Percentiles rank a stretch among this genome's conserved stretches.
Evolutionary conservation across 208 protist genomes (phyloP).

Genomic region (Tritrichomonas musculus): DNA sequence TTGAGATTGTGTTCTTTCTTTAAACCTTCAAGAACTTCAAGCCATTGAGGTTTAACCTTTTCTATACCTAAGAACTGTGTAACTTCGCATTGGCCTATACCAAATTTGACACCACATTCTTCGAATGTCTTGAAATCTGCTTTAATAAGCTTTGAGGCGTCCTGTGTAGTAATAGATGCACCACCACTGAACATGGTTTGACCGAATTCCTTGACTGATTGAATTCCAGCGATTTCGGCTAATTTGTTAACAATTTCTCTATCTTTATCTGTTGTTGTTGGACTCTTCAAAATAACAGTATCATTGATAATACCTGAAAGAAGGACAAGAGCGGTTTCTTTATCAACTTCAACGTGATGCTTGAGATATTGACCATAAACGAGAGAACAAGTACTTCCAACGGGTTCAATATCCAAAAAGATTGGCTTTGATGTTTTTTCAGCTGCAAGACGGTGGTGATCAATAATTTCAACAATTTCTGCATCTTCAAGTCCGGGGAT

Average conservation of each 20-base stretch:
- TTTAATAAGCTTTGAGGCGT: background rate
- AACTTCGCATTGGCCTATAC: background rate
- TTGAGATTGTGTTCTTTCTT: background rate
- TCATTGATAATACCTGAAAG: background rate
- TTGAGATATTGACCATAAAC: background rate
- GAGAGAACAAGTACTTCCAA: background rate
- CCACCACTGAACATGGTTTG: background rate
- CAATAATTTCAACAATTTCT: background rate
- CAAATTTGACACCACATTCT: background rate
- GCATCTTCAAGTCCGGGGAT: background rate
- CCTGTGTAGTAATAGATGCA: background rate
- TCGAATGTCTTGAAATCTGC: background rate
- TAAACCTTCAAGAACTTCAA: background rate
- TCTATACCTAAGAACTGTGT: background rate
- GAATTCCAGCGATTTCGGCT: background rate
- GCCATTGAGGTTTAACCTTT: background rate
- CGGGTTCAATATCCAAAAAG: background rate
- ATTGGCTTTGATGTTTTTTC: background rate
- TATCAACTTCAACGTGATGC: background rate
- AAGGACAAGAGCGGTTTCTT: background rate
- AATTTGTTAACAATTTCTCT: background rate
- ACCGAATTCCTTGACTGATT: background rate
- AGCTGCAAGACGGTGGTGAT: background rate
- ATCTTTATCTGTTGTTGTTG: background rate
- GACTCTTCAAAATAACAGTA: background rate